These are phyloP conservation scores for Penicillium sp. DNA, from an alignment of 2,329 filamentous ascomycete genomes.

Conservation along the genomic window DNA sequence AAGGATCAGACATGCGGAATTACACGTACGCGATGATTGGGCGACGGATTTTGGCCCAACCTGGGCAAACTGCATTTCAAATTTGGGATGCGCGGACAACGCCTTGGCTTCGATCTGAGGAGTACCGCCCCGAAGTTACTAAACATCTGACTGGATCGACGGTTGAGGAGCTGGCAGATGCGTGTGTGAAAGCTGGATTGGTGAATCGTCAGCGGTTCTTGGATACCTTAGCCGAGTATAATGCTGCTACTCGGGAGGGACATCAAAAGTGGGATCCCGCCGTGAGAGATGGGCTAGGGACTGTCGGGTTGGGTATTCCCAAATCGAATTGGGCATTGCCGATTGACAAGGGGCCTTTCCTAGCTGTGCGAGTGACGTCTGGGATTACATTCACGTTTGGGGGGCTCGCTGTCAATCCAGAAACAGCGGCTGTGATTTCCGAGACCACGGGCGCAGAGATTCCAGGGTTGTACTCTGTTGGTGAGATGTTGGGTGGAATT, in stretches of 20 bases:
- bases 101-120: slow-evolving; percentile 59
- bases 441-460: slow-evolving; percentile 49
- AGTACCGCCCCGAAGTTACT: slow-evolving; percentile 62
- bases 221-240: slow-evolving; percentile 56
- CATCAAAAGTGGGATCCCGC: slow-evolving; percentile 58
- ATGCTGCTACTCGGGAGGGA: slow-evolving; percentile 52
- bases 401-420: slow-evolving; percentile 57
- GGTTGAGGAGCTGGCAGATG: slow-evolving; percentile 58
- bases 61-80: slow-evolving; percentile 61
- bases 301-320: slow-evolving; percentile 45
- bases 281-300: slow-evolving; percentile 57
- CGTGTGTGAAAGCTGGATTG: slow-evolving; percentile 52
- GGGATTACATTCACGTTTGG: slow-evolving; percentile 71
- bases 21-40: slow-evolving; percentile 70
- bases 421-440: slow-evolving; percentile 55
- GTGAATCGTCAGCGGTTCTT: slow-evolving; percentile 49
- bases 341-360: slow-evolving; percentile 57
- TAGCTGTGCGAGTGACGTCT: slow-evolving; percentile 64
- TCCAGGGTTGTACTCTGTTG: slow-evolving; percentile 59
- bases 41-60: slow-evolving; percentile 60
- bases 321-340: slow-evolving; percentile 70
- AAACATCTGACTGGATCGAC: slow-evolving; percentile 52
- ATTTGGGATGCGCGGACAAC: slow-evolving; percentile 60
- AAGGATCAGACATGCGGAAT: slow-evolving; percentile 65
- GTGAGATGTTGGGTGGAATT: slow-evolving; percentile 67